Base-by-base conservation (phyloP, 106 monocot species). In the Platanthera zijinensis region DNA sequence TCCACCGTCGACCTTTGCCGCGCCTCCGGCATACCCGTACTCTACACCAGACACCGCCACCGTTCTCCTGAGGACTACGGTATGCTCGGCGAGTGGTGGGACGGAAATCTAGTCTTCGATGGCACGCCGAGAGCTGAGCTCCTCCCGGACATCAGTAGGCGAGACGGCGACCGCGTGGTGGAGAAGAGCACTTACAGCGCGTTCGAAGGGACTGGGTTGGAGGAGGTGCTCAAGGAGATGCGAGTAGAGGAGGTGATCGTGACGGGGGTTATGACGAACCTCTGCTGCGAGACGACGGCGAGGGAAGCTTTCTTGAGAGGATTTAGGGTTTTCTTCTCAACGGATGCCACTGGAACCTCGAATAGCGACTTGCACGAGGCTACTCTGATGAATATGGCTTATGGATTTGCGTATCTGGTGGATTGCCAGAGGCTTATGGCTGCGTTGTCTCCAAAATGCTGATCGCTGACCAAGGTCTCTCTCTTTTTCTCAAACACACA, bases 261-360 rank as follows among this genome's bases (percentile, higher is more conserved):
- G 30, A 72, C 88, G 3, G 92, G 95, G 18, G 92, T 95, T 30
- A 89, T 92, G 89, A 95, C 95, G 3, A 92, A 95, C 66, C 82
- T 92, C 53, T 95, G 95, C 79, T 95, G 95, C 76, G 95, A 92
- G 86, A 95, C 92, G 12, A 82, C 95, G 52, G 87, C 92, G 54
- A 86, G 95, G 81, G 95, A 92, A 68, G 92, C 95, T 30, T 95
- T 92, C 63, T 75, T 88, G 0, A 86, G 83, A 76, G 95, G 89
- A 51, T 95, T 92, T 78, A 64, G 95, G 84, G 92, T 95, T 18
- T 95, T 95, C 88, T 92, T 92, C 81, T 92, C 90, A 8, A 80
- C 86, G 3, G 92, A 95, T 32, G 89, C 91, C 28, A 92, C 95
- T 0, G 89, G 62, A 28, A 92, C 91, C 8, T 15, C 77, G 51